These are phyloP conservation scores for Sequoia sempervirens DNA, from an alignment of 75 land plant species.

Conservation along the genomic window DNA sequence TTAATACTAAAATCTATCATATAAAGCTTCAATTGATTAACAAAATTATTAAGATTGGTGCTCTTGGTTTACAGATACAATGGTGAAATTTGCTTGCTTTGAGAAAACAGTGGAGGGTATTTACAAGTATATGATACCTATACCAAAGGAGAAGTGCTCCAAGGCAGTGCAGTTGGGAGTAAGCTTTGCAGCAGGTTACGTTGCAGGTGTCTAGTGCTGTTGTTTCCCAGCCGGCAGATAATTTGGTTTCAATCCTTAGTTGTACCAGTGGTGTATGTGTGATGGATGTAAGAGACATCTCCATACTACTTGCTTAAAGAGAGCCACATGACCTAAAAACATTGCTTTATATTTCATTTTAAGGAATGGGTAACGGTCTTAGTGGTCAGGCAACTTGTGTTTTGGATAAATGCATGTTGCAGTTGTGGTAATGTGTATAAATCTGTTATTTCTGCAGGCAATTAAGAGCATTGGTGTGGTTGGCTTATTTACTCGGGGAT, in stretches of 20 bases:
- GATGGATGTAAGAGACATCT: conserved; percentile 20
- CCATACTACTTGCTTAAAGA: not conserved
- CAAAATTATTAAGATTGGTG: not conserved
- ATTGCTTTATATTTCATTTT: too few relatives aligned
- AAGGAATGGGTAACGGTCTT: too few relatives aligned
- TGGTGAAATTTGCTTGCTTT: conserved; percentile 58
- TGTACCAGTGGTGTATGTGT: conserved; percentile 25
- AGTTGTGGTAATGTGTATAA: not conserved
- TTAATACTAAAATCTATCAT: not conserved
- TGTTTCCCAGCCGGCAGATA: conserved; percentile 55
- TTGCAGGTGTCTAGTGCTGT: conserved; percentile 44
- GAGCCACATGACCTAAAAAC: too few relatives aligned
- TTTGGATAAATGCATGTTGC: too few relatives aligned
- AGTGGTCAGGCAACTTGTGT: too few relatives aligned
- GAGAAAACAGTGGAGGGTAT: conserved; percentile 38
- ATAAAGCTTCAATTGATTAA: not conserved
- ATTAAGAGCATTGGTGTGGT: conserved; percentile 57
- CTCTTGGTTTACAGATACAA: conserved; percentile 25
- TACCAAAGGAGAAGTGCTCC: conserved; percentile 32
- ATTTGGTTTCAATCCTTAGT: conserved; percentile 36
- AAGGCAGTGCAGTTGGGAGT: conserved; percentile 38
- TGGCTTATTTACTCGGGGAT: conserved; percentile 70
- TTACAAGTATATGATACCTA: conserved; percentile 31
- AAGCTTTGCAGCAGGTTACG: conserved; percentile 47
- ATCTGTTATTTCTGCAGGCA: conserved; percentile 33